Base-by-base conservation (phyloP, 139 green algal genomes). In the Chlorella sp. region DNA sequence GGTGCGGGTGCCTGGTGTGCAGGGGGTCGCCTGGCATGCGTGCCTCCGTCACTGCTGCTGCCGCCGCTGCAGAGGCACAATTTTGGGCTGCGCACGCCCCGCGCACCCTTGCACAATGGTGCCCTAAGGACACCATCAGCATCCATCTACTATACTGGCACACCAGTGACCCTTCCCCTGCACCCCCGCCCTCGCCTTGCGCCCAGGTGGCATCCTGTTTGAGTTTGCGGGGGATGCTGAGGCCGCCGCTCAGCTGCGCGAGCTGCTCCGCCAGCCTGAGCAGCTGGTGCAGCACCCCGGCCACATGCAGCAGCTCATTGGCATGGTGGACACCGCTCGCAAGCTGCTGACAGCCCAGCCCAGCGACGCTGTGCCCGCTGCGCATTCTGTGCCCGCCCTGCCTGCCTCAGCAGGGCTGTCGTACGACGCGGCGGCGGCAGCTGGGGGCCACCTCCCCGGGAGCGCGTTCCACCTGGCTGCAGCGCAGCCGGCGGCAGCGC, bases 251-350 rank as follows among this genome's bases (percentile, higher is more conserved):
- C 32, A 84, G 79, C 64, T 84, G 34, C 32, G 79, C 0, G 40
- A 64, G 43, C 64, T 84, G 64, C 64, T 84, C n/a, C 43, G 38
- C 43, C 30, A 65, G 32, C 79, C 79, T 1, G 79, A 72, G 64
- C 64, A 76, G 79, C 79, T 84, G 41, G 43, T 76, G 79, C 64
- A 75, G 79, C 62, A 62, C n/a, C 60, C 78, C 3, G 62, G 30
- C 43, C 78, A 75, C 62, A 84, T 84, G 78, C 78, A 84, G 78
- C 62, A 84, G 78, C 78, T 84, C 17, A 84, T 84, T 65, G 62
- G 62, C 30, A 84, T 84, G 78, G 78, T 84, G 62, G 62, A 84
- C 44, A 46, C 62, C 26, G 78, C 78, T n/a, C 74, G 74, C 32
- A 41, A 75, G 62, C 62, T 84, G 78, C 62, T 84, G 26, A 46